A percentile compares a stretch with the other conserved stretches of the same genome.
phyloP scores from a whole-genome alignment of 2,329 filamentous ascomycete genomes.

The Penicillium sp. region DNA sequence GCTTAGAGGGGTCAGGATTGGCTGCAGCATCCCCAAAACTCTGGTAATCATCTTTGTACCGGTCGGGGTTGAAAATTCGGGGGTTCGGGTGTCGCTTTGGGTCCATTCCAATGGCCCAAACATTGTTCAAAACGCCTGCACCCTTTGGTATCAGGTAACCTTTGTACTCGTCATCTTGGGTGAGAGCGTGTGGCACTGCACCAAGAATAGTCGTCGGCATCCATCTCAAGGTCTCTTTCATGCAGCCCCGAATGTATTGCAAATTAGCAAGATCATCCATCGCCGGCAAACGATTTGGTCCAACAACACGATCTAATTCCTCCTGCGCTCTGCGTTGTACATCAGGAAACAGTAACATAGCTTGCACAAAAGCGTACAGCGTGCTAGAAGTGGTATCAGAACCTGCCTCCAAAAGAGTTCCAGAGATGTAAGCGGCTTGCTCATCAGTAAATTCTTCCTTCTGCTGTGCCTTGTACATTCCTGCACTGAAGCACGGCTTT shows the following conservation, averaged over 20 bases:
- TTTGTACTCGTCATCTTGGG: constrained; percentile 54
- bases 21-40: constrained; percentile 38
- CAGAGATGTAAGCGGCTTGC: constrained; percentile 38
- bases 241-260: constrained; percentile 38
- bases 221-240: constrained; percentile 45
- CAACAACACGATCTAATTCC: constrained; percentile 36
- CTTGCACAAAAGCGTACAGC: constrained; percentile 53
- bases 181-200: constrained; percentile 52
- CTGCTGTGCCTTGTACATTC: constrained; percentile 36
- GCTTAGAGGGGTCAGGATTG: constrained; percentile 46
- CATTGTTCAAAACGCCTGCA: constrained; percentile 51
- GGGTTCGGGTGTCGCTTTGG: constrained; percentile 45
- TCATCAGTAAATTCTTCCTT: constrained; percentile 36
- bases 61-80: constrained; percentile 44
- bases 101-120: constrained; percentile 51
- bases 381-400: constrained; percentile 57
- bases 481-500: constrained; percentile 34
- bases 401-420: constrained; percentile 47
- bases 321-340: constrained; percentile 54
- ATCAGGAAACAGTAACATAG: constrained; percentile 54
- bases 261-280: constrained; percentile 34
- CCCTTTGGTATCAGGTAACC: constrained; percentile 56
- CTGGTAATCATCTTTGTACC: constrained; percentile 38
- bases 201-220: constrained; percentile 51
- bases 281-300: background rate